phyloP scores from a whole-genome alignment of 2,329 filamentous ascomycete species.

The Colletotrichum sp. region DNA sequence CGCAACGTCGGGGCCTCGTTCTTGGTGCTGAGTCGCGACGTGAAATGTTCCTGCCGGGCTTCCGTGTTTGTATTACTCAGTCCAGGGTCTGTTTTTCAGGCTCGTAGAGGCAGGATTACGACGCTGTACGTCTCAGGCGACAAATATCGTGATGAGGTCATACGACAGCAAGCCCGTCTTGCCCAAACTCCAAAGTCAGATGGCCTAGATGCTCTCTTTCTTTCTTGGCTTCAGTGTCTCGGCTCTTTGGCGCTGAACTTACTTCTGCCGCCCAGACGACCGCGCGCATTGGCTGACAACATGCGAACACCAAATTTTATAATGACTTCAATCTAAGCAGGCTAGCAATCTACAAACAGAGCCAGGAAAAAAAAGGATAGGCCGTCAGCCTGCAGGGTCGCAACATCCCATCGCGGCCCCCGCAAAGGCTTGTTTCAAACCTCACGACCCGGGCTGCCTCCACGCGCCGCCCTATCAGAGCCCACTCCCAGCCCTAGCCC shows the following conservation, averaged over 20 bases:
- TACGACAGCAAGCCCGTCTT: neutral
- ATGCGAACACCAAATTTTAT: neutral
- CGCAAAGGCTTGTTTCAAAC: slow-evolving; percentile 20
- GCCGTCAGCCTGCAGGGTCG: neutral
- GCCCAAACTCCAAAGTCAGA: neutral
- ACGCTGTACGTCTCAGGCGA: neutral
- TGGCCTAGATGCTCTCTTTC: neutral
- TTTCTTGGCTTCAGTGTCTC: neutral
- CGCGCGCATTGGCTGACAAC: slow-evolving; percentile 3
- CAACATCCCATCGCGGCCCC: neutral
- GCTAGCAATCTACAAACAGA: neutral
- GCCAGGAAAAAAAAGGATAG: neutral
- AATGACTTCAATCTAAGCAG: neutral
- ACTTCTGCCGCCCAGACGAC: neutral
- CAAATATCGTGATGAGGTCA: neutral
- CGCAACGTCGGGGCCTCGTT: neutral
- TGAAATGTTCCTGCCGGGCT: neutral
- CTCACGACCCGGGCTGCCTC: neutral
- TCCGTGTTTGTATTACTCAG: neutral
- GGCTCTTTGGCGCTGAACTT: neutral
- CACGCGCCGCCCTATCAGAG: neutral
- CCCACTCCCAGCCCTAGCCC: neutral
- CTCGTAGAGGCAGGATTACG: neutral
- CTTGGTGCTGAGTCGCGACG: neutral
- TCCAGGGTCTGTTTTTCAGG: neutral